A percentile compares a stretch with the other conserved stretches of the same genome.
Conservation (phyloP, 2,329 filamentous ascomycete species). For the Fusarium irregulare region DNA sequence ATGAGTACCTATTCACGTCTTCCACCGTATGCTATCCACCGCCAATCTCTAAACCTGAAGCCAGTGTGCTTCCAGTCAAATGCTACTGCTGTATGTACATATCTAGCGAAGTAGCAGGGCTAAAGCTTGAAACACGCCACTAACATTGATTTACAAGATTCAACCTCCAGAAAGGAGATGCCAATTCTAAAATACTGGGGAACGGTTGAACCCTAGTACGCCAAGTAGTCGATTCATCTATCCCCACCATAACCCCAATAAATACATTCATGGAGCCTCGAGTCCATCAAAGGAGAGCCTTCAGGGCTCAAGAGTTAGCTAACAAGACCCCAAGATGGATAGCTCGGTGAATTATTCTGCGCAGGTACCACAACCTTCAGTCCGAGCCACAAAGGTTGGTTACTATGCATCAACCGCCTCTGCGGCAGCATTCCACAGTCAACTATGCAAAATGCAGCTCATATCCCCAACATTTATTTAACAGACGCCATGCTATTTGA, state of each 20-base stretch:
- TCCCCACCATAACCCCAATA: slow-evolving; percentile 29
- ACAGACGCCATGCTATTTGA: slow-evolving; percentile 22
- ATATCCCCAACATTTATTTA: slow-evolving; percentile 40
- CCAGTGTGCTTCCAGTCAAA: not conserved
- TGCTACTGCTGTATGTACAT: not conserved
- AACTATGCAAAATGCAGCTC: slow-evolving; percentile 20
- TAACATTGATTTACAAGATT: slow-evolving; percentile 19
- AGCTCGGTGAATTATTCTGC: slow-evolving; percentile 6
- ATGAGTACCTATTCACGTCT: not conserved
- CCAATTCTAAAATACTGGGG: slow-evolving; percentile 40
- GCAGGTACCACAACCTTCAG: slow-evolving; percentile 5
- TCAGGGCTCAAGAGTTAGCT: not conserved
- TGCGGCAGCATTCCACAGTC: slow-evolving; percentile 6
- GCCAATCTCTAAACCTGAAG: not conserved
- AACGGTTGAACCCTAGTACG: slow-evolving; percentile 20
- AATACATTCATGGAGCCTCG: slow-evolving; percentile 2
- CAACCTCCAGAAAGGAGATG: slow-evolving; percentile 23
- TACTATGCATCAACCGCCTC: slow-evolving; percentile 12
- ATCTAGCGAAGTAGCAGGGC: slow-evolving; percentile 1
- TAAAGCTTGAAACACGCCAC: slow-evolving; percentile 21
- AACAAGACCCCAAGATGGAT: not conserved
- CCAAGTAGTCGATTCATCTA: slow-evolving; percentile 16
- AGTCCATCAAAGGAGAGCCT: slow-evolving; percentile 11
- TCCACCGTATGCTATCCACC: not conserved
- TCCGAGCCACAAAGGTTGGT: slow-evolving; percentile 7